These are phyloP conservation scores for Alternaria infectoria DNA, from an alignment of 2,329 filamentous ascomycete species.

Conservation along the genomic window DNA sequence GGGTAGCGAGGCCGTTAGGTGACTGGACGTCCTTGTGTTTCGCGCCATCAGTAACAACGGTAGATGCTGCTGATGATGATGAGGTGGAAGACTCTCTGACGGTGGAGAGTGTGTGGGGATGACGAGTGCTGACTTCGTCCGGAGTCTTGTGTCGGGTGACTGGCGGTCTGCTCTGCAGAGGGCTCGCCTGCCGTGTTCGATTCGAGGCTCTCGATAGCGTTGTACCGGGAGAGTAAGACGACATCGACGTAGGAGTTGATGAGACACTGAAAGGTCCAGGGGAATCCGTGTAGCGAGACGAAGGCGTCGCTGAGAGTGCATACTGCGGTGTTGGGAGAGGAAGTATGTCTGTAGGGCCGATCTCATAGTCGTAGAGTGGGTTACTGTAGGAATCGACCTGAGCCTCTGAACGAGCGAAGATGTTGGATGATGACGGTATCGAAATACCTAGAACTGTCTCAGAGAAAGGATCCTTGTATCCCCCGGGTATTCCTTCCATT, in stretches of 20 bases:
- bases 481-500: constrained; percentile 37
- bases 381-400: constrained; percentile 34
- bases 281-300: constrained; percentile 77
- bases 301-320: constrained; percentile 72
- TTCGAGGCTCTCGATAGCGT: constrained; percentile 54
- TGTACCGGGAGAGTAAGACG: constrained; percentile 73
- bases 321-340: constrained; percentile 72
- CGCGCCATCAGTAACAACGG: constrained; percentile 62
- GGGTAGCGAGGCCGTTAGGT: constrained; percentile 29
- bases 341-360: constrained; percentile 67
- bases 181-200: constrained; percentile 63
- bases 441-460: constrained; percentile 54
- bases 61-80: constrained; percentile 74
- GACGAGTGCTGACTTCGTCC: constrained; percentile 55
- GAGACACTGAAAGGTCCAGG: constrained; percentile 76
- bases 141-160: constrained; percentile 65
- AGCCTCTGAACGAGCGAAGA: constrained; percentile 33
- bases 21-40: constrained; percentile 51
- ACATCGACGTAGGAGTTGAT: constrained; percentile 79
- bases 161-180: constrained; percentile 63
- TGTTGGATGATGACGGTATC: constrained; percentile 44
- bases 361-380: constrained; percentile 50
- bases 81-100: constrained; percentile 74
- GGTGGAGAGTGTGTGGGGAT: constrained; percentile 66
- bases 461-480: constrained; percentile 49